Base-by-base conservation (phyloP, 495 filamentous ascomycete species). In the Lasiosphaeria hispida region DNA sequence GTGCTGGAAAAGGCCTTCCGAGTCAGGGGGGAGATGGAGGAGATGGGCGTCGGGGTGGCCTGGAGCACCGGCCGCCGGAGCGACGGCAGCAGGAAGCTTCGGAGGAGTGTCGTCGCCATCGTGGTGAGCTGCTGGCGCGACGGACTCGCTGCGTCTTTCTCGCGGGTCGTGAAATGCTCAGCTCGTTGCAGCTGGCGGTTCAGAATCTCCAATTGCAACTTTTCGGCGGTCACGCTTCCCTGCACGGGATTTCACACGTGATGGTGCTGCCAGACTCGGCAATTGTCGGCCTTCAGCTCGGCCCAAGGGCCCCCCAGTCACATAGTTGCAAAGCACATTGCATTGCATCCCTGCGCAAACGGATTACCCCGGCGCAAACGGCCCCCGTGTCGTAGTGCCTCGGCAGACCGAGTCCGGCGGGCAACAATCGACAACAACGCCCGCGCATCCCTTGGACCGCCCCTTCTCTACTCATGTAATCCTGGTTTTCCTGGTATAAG, bases 1-100 rank as follows among this genome's bases (percentile, higher is more conserved):
- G 80, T 80, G 30, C 71, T 76, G 39, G 80, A 81, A 69, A 84
- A 82, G 36, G 72, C 57, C 40, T 30, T 30, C 2, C 76, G 75
- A 14, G 35, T 51, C 60, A 51, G 7, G 57, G 52, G n/a, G 39
- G 48, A 8, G 48, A 4, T 7, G 11, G 49, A 30, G 41, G 34
- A 10, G 3, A 45, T 13, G 1, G 52, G 39, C 10, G 42, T 11
- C 5, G 56, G 10, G 30, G 55, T 18, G 2, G 58, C 23, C 8
- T 36, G 15, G n/a, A 58, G 33, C 7, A 63, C 19, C 19, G 66
- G 57, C 42, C 55, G 61, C 36, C 69, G 58, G 50, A 77, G 34
- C 17, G 65, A 53, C 36, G 71, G 64, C 52, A 54, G 44, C 11
- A 70, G 52, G 15, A 68, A 56, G 40, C 50, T 69, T 10, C 64